Conservation (phyloP, 2,329 filamentous ascomycete genomes). For the Gremmenia infestans region DNA sequence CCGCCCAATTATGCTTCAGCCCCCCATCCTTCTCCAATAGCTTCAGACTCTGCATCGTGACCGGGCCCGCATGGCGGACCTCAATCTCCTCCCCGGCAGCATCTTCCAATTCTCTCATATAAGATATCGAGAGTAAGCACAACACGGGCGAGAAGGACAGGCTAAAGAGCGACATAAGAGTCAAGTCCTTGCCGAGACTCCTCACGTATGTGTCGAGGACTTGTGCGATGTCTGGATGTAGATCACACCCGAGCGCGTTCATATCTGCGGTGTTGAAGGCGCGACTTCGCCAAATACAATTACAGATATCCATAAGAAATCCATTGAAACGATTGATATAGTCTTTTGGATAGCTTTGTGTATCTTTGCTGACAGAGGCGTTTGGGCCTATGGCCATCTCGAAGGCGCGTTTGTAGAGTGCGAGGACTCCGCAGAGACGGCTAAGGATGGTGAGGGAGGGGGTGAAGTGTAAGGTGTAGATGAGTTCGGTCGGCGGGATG, state of each 20-base stretch:
- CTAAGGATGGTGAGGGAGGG: slow-evolving; percentile 59
- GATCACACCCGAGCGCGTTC: slow-evolving; percentile 51
- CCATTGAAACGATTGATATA: slow-evolving; percentile 72
- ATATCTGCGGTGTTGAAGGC: slow-evolving; percentile 63
- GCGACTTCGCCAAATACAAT: slow-evolving; percentile 72
- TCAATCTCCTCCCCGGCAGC: slow-evolving; percentile 40
- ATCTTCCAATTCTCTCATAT: slow-evolving; percentile 54
- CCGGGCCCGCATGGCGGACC: slow-evolving; percentile 59
- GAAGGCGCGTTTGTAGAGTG: slow-evolving; percentile 69
- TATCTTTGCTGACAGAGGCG: slow-evolving; percentile 19
- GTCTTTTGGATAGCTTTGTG: slow-evolving; percentile 46
- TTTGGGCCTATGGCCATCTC: slow-evolving; percentile 54
- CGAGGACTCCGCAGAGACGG: slow-evolving; percentile 64
- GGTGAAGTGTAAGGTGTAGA: slow-evolving; percentile 68
- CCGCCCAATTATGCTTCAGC: slow-evolving; percentile 62
- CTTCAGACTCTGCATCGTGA: slow-evolving; percentile 61
- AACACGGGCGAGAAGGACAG: slow-evolving; percentile 55
- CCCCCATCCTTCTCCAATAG: slow-evolving; percentile 62
- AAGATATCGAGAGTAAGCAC: slow-evolving; percentile 49
- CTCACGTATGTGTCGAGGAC: slow-evolving; percentile 45
- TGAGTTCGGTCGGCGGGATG: slow-evolving; percentile 60
- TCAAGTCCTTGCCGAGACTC: slow-evolving; percentile 42
- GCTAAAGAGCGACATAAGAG: slow-evolving; percentile 48
- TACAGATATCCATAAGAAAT: slow-evolving; percentile 82
- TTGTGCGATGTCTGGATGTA: slow-evolving; percentile 41